Conservation (phyloP, 768 basidiomycete genomes). For the Trametes coccinea region DNA sequence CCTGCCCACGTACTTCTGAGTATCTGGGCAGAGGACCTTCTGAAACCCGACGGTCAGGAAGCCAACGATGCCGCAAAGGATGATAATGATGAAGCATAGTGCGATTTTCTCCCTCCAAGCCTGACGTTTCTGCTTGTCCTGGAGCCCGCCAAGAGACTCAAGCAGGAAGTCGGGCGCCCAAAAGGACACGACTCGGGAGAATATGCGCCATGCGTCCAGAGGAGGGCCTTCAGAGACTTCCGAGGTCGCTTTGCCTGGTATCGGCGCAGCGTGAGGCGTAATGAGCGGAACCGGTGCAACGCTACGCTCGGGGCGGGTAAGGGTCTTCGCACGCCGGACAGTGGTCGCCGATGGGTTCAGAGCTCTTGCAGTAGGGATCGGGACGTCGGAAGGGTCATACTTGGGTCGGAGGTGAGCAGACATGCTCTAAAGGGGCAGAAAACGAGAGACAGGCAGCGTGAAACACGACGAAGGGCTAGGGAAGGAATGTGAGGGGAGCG, state of each 20-base stretch:
- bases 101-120: conserved; percentile 99
- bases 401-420: conserved; percentile 23
- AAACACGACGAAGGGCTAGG: conserved; percentile 1
- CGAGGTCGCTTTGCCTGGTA: conserved; percentile 38
- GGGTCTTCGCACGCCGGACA: conserved; percentile 88
- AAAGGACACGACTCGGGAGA: conserved; percentile 78
- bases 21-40: conserved; percentile 83
- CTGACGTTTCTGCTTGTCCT: conserved; percentile 73
- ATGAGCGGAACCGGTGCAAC: conserved; percentile 95
- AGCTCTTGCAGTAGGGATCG: conserved; percentile 53
- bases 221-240: conserved; percentile 32
- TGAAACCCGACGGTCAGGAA: conserved; percentile 96
- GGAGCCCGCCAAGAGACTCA: conserved; percentile 73
- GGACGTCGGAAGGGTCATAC: conserved; percentile 52
- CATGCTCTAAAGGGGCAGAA: conserved; percentile 24
- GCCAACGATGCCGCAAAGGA: conserved; percentile 79
- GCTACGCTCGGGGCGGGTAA: conserved; percentile 92
- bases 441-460: conserved; percentile 22
- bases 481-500: conserved; percentile 25
- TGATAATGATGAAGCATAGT: conserved; percentile 80
- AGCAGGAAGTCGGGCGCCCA: conserved; percentile 88
- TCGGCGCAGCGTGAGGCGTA: conserved; percentile 63
- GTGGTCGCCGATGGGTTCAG: conserved; percentile 47
- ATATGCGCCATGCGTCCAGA: conserved; percentile 76
- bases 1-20: conserved; percentile 45